Conservation (phyloP, 1,284 basidiomycete genomes). For the Porogramme epimiltina region DNA sequence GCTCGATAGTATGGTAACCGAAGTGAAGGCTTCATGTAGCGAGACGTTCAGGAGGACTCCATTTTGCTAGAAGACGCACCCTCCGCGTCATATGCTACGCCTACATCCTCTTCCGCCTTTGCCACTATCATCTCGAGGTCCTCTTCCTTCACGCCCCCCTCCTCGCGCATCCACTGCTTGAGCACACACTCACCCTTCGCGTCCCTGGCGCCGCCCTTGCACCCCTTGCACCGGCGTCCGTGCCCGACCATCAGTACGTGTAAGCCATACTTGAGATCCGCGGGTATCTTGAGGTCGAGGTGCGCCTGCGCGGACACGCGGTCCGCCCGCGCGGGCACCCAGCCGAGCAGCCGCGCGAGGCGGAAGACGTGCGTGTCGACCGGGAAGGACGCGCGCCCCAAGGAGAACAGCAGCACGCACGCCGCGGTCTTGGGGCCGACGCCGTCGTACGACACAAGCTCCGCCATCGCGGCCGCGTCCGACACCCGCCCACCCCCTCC, state of each 20-base stretch:
- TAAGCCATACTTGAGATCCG: constrained; percentile 67
- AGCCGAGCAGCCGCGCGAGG: constrained; percentile 64
- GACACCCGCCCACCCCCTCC: constrained; percentile 29
- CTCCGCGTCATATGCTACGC: background rate
- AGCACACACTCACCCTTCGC: constrained; percentile 32
- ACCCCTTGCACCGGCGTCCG: constrained; percentile 57
- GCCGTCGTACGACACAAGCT: constrained; percentile 66
- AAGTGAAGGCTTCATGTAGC: background rate
- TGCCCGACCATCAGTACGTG: constrained; percentile 75
- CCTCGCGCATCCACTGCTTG: constrained; percentile 32
- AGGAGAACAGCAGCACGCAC: constrained; percentile 78
- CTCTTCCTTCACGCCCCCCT: constrained; percentile 25
- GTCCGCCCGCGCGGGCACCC: constrained; percentile 68
- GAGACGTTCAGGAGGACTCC: too few relatives aligned
- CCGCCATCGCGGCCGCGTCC: constrained; percentile 69
- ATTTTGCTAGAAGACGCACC: too few relatives aligned
- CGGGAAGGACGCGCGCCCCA: constrained; percentile 73
- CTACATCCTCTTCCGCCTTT: constrained; percentile 7
- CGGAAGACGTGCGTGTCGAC: constrained; percentile 80
- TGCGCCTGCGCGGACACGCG: constrained; percentile 73
- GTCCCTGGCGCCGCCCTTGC: constrained; percentile 38
- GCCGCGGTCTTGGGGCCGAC: constrained; percentile 82
- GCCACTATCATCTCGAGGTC: constrained; percentile 20
- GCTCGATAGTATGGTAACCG: background rate
- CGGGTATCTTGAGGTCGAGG: constrained; percentile 63